Evolutionary conservation across 345 rosid species (phyloP).

Genomic region (Aegle marmelos): DNA sequence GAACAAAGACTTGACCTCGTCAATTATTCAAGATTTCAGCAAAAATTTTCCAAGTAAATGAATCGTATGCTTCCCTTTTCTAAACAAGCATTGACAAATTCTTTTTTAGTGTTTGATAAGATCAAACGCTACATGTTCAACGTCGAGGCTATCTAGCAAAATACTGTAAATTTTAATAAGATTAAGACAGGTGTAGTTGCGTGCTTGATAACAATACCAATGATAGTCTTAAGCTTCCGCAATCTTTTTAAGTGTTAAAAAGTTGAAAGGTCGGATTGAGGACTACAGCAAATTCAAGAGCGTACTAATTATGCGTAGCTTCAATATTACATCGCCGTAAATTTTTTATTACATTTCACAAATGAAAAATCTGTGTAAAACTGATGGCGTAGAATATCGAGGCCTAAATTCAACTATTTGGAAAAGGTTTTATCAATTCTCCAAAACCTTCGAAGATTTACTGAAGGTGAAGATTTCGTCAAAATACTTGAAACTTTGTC

Average conservation of each 20-base stretch:
- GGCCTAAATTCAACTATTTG: too few relatives aligned
- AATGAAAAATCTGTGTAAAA: too few relatives aligned
- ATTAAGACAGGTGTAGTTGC: slow-evolving; percentile 1
- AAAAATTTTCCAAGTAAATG: background rate
- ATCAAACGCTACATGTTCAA: background rate
- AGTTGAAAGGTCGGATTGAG: too few relatives aligned
- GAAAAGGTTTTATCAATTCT: background rate
- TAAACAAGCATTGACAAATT: slow-evolving; percentile 3
- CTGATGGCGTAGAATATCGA: too few relatives aligned
- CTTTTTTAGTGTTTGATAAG: background rate
- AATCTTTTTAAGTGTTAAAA: too few relatives aligned
- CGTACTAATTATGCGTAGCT: too few relatives aligned
- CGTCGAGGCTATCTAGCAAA: background rate
- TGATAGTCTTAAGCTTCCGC: background rate
- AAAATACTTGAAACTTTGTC: background rate
- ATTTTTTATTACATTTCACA: too few relatives aligned
- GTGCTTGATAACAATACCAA: background rate
- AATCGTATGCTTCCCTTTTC: background rate
- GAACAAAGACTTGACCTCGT: background rate
- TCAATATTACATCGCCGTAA: too few relatives aligned
- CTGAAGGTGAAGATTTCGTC: background rate
- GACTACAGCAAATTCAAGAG: too few relatives aligned
- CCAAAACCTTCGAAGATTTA: background rate
- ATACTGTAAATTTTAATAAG: background rate
- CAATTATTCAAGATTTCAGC: background rate